A percentile compares a stretch with the other conserved stretches of the same genome.
phyloP scores from a whole-genome alignment of 495 filamentous ascomycete genomes.

The Umbilicaria muhlenbergii region DNA sequence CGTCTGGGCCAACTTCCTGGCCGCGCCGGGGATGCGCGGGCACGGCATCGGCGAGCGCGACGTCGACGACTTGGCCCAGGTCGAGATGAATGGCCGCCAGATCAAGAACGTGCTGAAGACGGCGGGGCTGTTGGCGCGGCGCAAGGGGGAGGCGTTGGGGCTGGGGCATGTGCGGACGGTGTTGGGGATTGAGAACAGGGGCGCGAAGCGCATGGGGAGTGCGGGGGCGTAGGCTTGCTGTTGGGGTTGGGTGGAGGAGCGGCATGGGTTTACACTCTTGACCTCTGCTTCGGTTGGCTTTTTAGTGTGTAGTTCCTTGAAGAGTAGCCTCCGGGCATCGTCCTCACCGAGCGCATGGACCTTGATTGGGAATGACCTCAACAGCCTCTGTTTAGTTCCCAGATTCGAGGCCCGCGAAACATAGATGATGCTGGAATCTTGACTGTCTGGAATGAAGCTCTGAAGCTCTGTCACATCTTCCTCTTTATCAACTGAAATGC shows the following conservation, averaged over 20 bases:
- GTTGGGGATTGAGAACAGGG: slow-evolving; percentile 22
- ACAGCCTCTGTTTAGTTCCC: slow-evolving; percentile 49
- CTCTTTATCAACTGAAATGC: slow-evolving; percentile 47
- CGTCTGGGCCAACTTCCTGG: slow-evolving; percentile 10
- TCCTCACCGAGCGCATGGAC: slow-evolving; percentile 42
- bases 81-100: slow-evolving; percentile 43
- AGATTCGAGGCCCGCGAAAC: slow-evolving; percentile 56
- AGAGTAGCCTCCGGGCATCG: slow-evolving; percentile 41
- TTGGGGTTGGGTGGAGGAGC: no score
- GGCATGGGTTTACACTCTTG: slow-evolving; percentile 40
- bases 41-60: slow-evolving; percentile 22
- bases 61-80: slow-evolving; percentile 23
- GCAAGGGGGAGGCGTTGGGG: slow-evolving; percentile 20
- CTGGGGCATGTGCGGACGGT: slow-evolving; percentile 30
- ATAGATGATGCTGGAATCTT: slow-evolving; percentile 57
- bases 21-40: background rate
- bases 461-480: slow-evolving; percentile 39
- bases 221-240: no score
- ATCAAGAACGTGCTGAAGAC: slow-evolving; percentile 53
- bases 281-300: slow-evolving; percentile 38
- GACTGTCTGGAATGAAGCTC: slow-evolving; percentile 54
- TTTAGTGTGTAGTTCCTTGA: slow-evolving; percentile 37
- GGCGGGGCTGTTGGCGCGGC: slow-evolving; percentile 26
- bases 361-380: slow-evolving; percentile 58
- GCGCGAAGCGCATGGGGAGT: background rate